Conservation (phyloP, 2,329 filamentous ascomycete species). For the Pseudogymnoascus sp. region DNA sequence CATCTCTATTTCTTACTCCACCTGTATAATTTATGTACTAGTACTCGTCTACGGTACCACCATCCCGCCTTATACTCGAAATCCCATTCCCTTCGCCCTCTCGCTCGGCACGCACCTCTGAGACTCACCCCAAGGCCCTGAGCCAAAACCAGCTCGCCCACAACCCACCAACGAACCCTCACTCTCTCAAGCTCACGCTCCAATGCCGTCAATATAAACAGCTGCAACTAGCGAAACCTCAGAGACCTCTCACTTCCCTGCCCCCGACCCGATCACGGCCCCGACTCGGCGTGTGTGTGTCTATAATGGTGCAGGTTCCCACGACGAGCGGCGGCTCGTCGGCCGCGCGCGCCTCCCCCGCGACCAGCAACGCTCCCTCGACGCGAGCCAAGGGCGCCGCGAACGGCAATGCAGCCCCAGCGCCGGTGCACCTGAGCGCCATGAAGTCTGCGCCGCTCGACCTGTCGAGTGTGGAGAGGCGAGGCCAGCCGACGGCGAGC, state of each 20-base stretch:
- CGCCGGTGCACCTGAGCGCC: conserved; percentile 28
- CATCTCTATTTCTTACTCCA: neutral
- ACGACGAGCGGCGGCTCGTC: conserved; percentile 20
- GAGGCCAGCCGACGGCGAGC: conserved; percentile 70
- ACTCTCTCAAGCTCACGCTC: neutral
- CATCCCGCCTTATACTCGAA: neutral
- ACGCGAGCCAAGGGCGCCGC: conserved; percentile 22
- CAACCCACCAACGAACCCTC: neutral
- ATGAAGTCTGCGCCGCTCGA: conserved; percentile 55
- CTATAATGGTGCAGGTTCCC: conserved; percentile 27
- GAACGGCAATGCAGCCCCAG: conserved; percentile 25
- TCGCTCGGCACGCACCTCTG: neutral
- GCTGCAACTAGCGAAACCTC: neutral
- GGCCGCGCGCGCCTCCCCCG: conserved; percentile 25
- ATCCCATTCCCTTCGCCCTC: neutral
- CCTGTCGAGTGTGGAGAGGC: conserved; percentile 81
- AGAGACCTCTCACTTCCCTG: neutral
- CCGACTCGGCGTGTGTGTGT: neutral
- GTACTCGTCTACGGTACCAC: too few species aligned
- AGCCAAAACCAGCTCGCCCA: neutral
- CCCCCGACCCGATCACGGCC: conserved; percentile 1
- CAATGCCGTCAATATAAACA: neutral
- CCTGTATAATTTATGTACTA: neutral
- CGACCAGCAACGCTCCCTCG: conserved; percentile 19
- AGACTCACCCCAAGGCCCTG: neutral